Conservation (phyloP, 2,329 filamentous ascomycete genomes). For the Penicillium paneum region DNA sequence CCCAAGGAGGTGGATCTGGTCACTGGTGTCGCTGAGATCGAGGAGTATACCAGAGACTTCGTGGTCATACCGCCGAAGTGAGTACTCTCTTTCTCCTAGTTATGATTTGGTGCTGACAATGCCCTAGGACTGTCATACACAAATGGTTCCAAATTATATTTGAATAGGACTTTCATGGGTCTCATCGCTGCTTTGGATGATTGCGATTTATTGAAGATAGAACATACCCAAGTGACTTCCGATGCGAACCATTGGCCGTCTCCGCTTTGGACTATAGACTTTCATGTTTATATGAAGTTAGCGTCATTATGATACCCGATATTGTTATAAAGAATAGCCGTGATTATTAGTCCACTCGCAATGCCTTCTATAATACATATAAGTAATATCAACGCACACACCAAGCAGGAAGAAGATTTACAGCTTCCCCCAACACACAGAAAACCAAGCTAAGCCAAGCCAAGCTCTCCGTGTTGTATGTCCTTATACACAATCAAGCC, state of each 20-base stretch:
- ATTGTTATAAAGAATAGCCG: not conserved
- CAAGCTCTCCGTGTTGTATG: not conserved
- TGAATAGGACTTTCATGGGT: conserved; percentile 7
- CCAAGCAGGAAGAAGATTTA: not conserved
- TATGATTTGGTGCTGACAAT: conserved; percentile 1
- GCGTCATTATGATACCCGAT: conserved; percentile 1
- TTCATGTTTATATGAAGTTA: not conserved
- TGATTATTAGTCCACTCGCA: not conserved
- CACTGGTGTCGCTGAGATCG: conserved; percentile 62
- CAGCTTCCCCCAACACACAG: not conserved
- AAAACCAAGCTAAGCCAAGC: not conserved
- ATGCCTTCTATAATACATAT: not conserved
- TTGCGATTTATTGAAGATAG: not conserved
- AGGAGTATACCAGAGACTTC: conserved; percentile 64
- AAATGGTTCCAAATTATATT: conserved; percentile 24
- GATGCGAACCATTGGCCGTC: not conserved
- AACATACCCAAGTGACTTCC: not conserved
- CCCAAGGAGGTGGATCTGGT: conserved; percentile 61
- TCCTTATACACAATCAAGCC: not conserved
- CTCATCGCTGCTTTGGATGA: not conserved
- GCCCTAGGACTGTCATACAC: conserved; percentile 25
- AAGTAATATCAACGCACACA: not conserved
- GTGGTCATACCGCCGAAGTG: conserved; percentile 55
- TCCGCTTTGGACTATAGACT: not conserved
- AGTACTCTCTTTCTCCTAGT: conserved; percentile 19